Base-by-base conservation (phyloP, 1,284 basidiomycete species). In the Rhizopogon hawkerae region DNA sequence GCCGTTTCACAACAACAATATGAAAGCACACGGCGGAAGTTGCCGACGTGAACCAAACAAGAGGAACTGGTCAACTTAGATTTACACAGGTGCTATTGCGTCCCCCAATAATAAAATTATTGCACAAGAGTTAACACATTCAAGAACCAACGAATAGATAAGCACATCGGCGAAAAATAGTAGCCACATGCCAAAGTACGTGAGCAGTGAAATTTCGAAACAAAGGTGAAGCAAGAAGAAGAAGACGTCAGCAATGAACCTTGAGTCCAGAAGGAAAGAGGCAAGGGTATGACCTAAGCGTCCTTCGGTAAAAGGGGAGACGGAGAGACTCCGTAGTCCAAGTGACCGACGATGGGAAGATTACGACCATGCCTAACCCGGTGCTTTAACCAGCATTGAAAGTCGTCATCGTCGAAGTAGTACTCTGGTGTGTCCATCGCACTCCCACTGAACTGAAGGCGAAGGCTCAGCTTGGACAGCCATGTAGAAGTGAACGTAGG, bases 391-490 rank as follows among this genome's bases (percentile, higher is more conserved):
- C 61, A 63, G 36, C 41, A 34, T 24, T 52, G 59, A 50, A 63
- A 63, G 1, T 59, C 61, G 26, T 63, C 54, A 10, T 52, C 61
- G 44, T 29, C 47, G 35, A 63, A 66, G 41, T 66, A 50, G 47
- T 65, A 66, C 18, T 45, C 54, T 31, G 64, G 61, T 8, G 59
- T 59, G 42, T 66, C 60, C 62, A 62, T 64, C 18, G 52, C 35
- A n/a, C 61, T 63, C 18, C 63, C 61, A 31, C 61, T 66, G 49
- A 72, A 65, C 16, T 52, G 55, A 35, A 70, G 62, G 5, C 56
- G 48, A 49, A 70, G 69, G 5, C 66, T 70, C 23, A 72, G 56
- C 56, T 73, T 72, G 21, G 49, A 54, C 33, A 57, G 55, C 16
- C 72, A 68, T 48, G 50, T 62, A 31, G 61, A 58, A 5, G 59